Evolutionary conservation across 1,139 yeast species (phyloP), one percentile per base, ranked within the genome.

Genomic region (Sugiyamaella japonica): DNA sequence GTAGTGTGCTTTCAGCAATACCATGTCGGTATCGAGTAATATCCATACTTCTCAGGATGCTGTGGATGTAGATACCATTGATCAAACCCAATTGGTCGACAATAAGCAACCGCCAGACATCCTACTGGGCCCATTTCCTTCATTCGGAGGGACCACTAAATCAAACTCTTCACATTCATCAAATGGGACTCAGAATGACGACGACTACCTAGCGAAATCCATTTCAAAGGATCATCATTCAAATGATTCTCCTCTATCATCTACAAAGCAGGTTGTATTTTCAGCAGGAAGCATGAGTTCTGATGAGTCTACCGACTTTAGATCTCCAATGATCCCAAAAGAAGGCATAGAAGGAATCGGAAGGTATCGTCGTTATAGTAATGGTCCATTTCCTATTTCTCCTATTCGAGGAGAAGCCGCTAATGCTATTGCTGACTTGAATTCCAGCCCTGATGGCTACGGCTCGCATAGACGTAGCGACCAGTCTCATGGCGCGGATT

Each of bases 351-450:
- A 45, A n/a, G 49, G 49, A 15, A 25, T 37, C 8, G 34, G 49
- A 13, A 34, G 49, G 17, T 45, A 45, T 37, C 49, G 49, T 20
- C 49, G 42, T 7, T 45, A 45, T 36, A 36, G 42, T 36, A 36
- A 36, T 23, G 49, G 42, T n/a, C 49, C 36, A 2, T 17, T 34
- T 15, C 38, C 48, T 15, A 29, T 45, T 10, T 48, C 51, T 40
- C 51, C 51, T n/a, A 48, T 48, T 29, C 44, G 51, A 7, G 51
- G 51, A 12, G 51, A 39, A 7, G 51, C 51, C 8, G 51, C 51
- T 39, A 39, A 39, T 31, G 39, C 45, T 17, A 39, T 48, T 28
- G 51, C 39, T 2, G 46, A 17, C 15, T 48, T 48, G 23, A 39
- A 48, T 29, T 48, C 51, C 7, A 42, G 45, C 23, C 45, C 48